Evolutionary conservation across 768 basidiomycete species (phyloP), one percentile per base, ranked within the genome.

Genomic region (Leccinum variicolor): DNA sequence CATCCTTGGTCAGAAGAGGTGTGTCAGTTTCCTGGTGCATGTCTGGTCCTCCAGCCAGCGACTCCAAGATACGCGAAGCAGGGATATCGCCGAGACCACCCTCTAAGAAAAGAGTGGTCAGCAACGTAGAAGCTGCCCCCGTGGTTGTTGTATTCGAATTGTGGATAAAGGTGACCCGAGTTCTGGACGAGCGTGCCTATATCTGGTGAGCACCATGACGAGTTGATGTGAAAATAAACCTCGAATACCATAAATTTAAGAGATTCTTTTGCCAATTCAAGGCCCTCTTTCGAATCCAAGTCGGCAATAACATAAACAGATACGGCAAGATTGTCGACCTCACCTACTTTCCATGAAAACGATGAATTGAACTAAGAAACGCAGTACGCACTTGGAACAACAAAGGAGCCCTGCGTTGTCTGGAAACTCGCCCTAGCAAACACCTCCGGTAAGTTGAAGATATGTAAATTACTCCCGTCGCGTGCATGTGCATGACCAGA

Each of bases 141-240:
- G 54, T 45, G 2, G 43, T 25, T 43, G 53, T 56, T 1, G 57
- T 54, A 8, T 73, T 59, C 1, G 92, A 87, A 57, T 90, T 87
- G 69, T 94, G 92, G 31, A 95, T 74, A 69, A 95, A 89, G 0
- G 86, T 78, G n/a, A 92, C 52, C 29, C 94, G 86, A 8, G 81
- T 78, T 39, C 69, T 76, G 3, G 79, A 76, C 2, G 76, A 75
- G 3, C 70, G 58, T 7, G 72, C 73, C 86, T 89, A 63, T 29
- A 49, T 31, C 43, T 36, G 15, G 14, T 62, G 23, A 62, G 21
- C 21, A 26, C 28, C 14, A 15, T 5, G 29, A 13, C 5, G 11
- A 13, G n/a, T 45, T 8, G n/a, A 52, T 21, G 13, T 39, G 25
- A 7, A 36, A 15, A 58, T 29, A 36, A 31, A 49, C 28, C 6